Percentiles rank a stretch among this genome's conserved stretches.
These are phyloP conservation scores for Microcos paniculata DNA, from an alignment of 345 rosid species.

Conservation along the genomic window DNA sequence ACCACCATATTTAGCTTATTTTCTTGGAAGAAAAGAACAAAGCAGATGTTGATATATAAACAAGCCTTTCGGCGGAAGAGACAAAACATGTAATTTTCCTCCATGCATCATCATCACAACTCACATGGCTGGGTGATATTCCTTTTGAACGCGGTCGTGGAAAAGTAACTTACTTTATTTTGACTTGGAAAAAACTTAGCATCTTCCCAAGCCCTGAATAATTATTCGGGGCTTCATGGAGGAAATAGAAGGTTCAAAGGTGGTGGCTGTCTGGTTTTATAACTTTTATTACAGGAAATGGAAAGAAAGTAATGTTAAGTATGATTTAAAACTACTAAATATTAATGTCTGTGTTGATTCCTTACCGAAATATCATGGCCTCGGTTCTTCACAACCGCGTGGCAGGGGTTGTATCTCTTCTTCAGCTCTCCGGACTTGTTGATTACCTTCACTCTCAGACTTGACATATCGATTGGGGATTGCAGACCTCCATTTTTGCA, in stretches of 20 bases:
- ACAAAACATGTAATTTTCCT: neutral
- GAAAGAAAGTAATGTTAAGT: too few relatives aligned
- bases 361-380: slow-evolving; percentile 62
- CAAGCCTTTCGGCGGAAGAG: neutral
- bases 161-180: neutral
- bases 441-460: slow-evolving; percentile 22
- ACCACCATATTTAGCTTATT: neutral
- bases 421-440: slow-evolving; percentile 16
- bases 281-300: too few relatives aligned
- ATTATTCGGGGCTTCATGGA: too few relatives aligned
- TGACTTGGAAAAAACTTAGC: neutral
- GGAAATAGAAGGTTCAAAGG: too few relatives aligned
- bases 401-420: slow-evolving; percentile 31
- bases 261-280: too few relatives aligned
- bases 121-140: neutral
- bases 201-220: neutral
- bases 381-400: slow-evolving; percentile 46
- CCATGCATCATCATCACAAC: neutral
- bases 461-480: slow-evolving; percentile 40
- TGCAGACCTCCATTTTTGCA: slow-evolving; percentile 43
- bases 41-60: neutral
- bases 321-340: neutral
- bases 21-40: neutral
- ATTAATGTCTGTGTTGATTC: neutral
- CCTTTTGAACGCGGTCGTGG: neutral